Evolutionary conservation across 805 yeast genomes (phyloP), one percentile per base, ranked within the genome.

Genomic region (Yarrowia yakushimensis): DNA sequence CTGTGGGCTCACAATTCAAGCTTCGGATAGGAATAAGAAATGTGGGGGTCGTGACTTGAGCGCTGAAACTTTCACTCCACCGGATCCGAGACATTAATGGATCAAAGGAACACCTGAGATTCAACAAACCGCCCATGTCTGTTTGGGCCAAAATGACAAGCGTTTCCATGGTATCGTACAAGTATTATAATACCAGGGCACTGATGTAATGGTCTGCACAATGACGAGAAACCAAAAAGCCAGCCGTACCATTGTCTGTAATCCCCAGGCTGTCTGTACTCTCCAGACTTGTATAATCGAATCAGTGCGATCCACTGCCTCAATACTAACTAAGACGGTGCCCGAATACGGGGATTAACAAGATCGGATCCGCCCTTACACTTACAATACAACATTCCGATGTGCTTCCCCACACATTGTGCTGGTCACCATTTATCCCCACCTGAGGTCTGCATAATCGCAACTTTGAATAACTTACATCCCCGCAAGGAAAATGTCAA

Each of bases 161-260:
- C 20, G 39, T 22, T 20, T 22, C n/a, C n/a, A n/a, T n/a, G n/a
- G n/a, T n/a, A n/a, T n/a, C n/a, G n/a, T n/a, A n/a, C n/a, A n/a
- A n/a, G n/a, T n/a, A n/a, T n/a, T n/a, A n/a, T n/a, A n/a, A n/a
- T n/a, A n/a, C n/a, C n/a, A n/a, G n/a, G n/a, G n/a, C n/a, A n/a
- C n/a, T n/a, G n/a, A n/a, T n/a, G n/a, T n/a, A n/a, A n/a, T n/a
- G 6, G 17, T 4, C 43, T 13, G 25, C 43, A 39, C 27, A 13
- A 22, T 20, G 27, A 13, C n/a, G 7, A 10, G 28, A 25, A 25
- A n/a, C 46, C 48, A n/a, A 42, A 39, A 39, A 25, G 18, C n/a
- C 48, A 42, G 48, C 48, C 48, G 48, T 42, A 31, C 48, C 15
- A 25, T n/a, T n/a, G n/a, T n/a, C n/a, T n/a, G n/a, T n/a, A n/a